Evolutionary conservation across 1,139 yeast species (phyloP), one percentile per base, ranked within the genome.

Genomic region (Saccharomyces hybrid): DNA sequence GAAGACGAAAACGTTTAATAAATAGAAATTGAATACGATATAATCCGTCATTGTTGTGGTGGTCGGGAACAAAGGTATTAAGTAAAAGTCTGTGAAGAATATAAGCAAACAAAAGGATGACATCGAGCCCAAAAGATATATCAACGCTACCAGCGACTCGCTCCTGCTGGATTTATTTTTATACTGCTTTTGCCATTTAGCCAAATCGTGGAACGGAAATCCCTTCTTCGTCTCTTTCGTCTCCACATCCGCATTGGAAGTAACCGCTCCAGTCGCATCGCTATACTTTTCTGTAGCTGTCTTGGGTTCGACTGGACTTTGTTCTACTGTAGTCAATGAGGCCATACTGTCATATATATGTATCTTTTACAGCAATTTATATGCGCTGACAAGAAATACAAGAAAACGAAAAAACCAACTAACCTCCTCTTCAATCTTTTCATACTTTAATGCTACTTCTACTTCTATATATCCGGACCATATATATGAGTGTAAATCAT

Each of bases 11-110:
- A 56, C 54, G 4, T 56, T 55, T 8, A 58, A 56, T 16, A 60
- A 38, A 38, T 52, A 60, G n/a, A 60, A 32, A 49, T 60, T 60
- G 4, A 60, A 47, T 3, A 59, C 51, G 14, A 60, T 56, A 48
- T 60, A 60, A 46, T 60, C 63, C 7, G 63, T 58, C 63, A 60
- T 60, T 9, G 63, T 60, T 16, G 44, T 38, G 3, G 61, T 59
- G 6, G 61, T 55, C 1, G 57, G 55, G 51, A 47, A 56, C 16
- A 34, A 51, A 12, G 61, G 61, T 44, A 60, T 53, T n/a, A 60
- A 32, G 32, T 52, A 54, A 7, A 57, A 24, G 47, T 60, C 63
- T 2, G 63, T 56, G 48, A 57, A 60, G 27, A 55, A 52, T 11
- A 60, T 19, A 27, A 60, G 52, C 11, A 56, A 34, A 21, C 52